Evolutionary conservation across 768 basidiomycete species (phyloP).

Genomic region (Stropharia rugosoannulata): DNA sequence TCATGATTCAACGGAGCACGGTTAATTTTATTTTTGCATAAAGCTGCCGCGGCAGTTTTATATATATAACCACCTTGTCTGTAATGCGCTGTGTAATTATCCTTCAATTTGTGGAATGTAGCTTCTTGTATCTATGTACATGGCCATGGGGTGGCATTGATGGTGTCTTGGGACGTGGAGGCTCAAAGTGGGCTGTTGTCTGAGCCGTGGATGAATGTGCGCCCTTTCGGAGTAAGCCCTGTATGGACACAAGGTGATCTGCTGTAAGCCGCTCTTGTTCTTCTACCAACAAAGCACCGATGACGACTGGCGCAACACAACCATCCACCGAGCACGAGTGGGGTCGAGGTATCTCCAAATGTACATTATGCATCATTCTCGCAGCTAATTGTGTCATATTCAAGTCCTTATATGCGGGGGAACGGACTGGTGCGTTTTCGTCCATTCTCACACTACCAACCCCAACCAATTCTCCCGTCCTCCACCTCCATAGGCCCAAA

Average conservation of each 20-base stretch:
- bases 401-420: conserved; percentile 84
- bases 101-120: background rate
- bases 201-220: conserved; percentile 14
- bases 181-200: conserved; percentile 2
- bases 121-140: background rate
- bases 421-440: conserved; percentile 73
- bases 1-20: conserved; percentile 9
- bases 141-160: background rate
- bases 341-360: conserved; percentile 36
- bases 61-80: background rate
- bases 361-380: conserved; percentile 10
- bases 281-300: conserved; percentile 16
- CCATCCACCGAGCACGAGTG: conserved; percentile 35
- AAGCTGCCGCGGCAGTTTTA: conserved; percentile 5
- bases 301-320: conserved; percentile 23
- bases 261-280: conserved; percentile 11
- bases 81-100: background rate
- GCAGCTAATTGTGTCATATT: conserved; percentile 19
- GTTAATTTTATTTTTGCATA: conserved; percentile 7
- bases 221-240: conserved; percentile 21
- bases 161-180: background rate
- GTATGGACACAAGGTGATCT: conserved; percentile 12
- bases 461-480: conserved; percentile 19
- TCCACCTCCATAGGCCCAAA: conserved; percentile 52
- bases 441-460: conserved; percentile 27